Percentiles rank a stretch among this genome's conserved stretches.
These are phyloP conservation scores for Colletotrichum sp. DNA, from an alignment of 2,329 filamentous ascomycete species.

Conservation along the genomic window DNA sequence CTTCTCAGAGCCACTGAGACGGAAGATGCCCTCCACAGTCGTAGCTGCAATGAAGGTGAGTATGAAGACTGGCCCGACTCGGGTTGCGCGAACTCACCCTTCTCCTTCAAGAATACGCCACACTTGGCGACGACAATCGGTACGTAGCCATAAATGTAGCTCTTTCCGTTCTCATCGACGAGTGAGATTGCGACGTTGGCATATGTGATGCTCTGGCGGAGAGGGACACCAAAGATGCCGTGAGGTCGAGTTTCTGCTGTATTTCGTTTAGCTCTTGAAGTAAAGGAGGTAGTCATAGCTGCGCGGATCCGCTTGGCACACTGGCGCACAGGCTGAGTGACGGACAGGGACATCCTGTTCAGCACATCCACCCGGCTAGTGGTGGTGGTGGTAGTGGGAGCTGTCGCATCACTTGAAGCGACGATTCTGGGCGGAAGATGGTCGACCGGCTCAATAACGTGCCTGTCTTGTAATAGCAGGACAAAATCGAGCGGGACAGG, in stretches of 20 bases:
- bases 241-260: conserved; percentile 55
- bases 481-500: conserved; percentile 5
- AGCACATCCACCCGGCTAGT: not conserved
- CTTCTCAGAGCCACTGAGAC: conserved; percentile 93
- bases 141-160: conserved; percentile 98
- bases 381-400: not conserved
- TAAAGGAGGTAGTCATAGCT: conserved; percentile 5
- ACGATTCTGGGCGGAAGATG: not conserved
- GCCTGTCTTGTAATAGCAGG: conserved; percentile 16
- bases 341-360: conserved; percentile 17
- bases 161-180: conserved; percentile 88
- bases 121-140: conserved; percentile 99
- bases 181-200: conserved; percentile 98
- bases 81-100: conserved; percentile 66
- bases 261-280: conserved; percentile 24
- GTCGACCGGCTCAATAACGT: not conserved
- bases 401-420: conserved; percentile 23
- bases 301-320: conserved; percentile 14
- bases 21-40: conserved; percentile 94
- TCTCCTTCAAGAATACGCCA: conserved; percentile 96
- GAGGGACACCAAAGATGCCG: conserved; percentile 92
- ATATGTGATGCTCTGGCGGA: conserved; percentile 94
- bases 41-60: conserved; percentile 68
- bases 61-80: not conserved
- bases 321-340: conserved; percentile 14